Evolutionary conservation across 768 basidiomycete genomes (phyloP).

Genomic region (Hericium rajendrae): DNA sequence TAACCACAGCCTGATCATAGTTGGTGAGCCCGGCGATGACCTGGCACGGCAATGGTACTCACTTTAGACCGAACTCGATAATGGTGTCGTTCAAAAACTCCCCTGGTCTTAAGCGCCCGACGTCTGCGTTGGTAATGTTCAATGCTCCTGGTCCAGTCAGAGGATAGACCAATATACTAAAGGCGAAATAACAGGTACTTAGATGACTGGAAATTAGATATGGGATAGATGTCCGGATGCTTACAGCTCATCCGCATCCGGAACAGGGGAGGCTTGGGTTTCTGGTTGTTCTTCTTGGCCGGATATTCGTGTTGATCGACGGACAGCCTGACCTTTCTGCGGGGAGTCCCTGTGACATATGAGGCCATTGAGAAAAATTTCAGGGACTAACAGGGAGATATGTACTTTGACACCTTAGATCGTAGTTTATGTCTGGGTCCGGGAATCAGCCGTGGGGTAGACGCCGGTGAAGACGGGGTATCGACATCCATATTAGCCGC

Average conservation of each 20-base stretch:
- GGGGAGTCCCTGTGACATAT: too few relatives aligned
- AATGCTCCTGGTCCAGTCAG: constrained; percentile 58
- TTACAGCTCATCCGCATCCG: constrained; percentile 12
- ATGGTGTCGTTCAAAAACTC: constrained; percentile 95
- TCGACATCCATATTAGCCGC: too few relatives aligned
- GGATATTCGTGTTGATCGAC: constrained; percentile 12
- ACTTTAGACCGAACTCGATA: constrained; percentile 95
- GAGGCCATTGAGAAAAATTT: too few relatives aligned
- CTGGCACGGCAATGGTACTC: constrained; percentile 18
- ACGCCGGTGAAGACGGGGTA: too few relatives aligned
- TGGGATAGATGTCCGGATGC: neutral
- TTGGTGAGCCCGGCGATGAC: neutral
- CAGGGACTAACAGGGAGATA: too few relatives aligned
- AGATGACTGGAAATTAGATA: neutral
- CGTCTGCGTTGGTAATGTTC: constrained; percentile 73
- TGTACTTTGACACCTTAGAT: too few relatives aligned
- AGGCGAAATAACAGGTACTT: constrained; percentile 44
- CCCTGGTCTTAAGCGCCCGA: constrained; percentile 59
- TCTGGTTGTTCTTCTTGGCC: neutral
- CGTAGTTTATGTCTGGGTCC: too few relatives aligned
- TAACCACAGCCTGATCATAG: constrained; percentile 55
- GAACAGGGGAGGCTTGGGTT: constrained; percentile 1
- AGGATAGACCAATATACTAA: constrained; percentile 69
- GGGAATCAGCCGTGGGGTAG: too few relatives aligned
- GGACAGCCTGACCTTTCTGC: neutral